Conservation (phyloP, 768 basidiomycete genomes). For the Amanita subjunquillea region DNA sequence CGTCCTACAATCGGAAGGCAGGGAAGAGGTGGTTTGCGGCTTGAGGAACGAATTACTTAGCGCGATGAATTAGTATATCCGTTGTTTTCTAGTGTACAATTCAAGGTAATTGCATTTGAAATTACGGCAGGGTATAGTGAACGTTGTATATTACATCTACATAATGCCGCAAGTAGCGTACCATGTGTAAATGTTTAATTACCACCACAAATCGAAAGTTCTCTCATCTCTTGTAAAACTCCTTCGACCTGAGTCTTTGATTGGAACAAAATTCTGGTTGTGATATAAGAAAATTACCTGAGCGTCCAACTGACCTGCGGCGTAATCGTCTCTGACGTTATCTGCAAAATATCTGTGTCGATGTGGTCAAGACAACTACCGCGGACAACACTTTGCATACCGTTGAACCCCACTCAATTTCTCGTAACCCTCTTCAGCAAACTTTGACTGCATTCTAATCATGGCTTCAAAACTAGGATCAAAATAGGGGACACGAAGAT, state of each 20-base stretch:
- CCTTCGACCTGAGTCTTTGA: conserved; percentile 63
- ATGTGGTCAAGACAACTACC: background rate
- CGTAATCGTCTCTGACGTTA: conserved; percentile 90
- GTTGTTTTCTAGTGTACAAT: background rate
- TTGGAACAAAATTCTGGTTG: conserved; percentile 1
- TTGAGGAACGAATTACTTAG: conserved; percentile 18
- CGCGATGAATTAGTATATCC: background rate
- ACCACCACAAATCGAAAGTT: conserved; percentile 87
- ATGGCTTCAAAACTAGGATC: conserved; percentile 99
- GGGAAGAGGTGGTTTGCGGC: conserved; percentile 7
- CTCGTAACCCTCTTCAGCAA: conserved; percentile 97
- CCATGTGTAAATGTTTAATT: conserved; percentile 17
- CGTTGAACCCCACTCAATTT: conserved; percentile 91
- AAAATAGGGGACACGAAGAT: conserved; percentile 94
- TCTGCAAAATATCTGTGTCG: conserved; percentile 76
- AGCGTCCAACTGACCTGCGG: conserved; percentile 89
- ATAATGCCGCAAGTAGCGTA: background rate
- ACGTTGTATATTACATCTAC: background rate
- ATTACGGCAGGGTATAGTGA: background rate
- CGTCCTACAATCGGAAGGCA: background rate
- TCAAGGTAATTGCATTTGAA: background rate
- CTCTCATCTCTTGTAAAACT: conserved; percentile 95
- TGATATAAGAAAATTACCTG: conserved; percentile 41
- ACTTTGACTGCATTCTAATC: conserved; percentile 96
- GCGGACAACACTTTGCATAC: conserved; percentile 24